phyloP scores from a whole-genome alignment of 257 asterid species.

The Phtheirospermum japonicum region DNA sequence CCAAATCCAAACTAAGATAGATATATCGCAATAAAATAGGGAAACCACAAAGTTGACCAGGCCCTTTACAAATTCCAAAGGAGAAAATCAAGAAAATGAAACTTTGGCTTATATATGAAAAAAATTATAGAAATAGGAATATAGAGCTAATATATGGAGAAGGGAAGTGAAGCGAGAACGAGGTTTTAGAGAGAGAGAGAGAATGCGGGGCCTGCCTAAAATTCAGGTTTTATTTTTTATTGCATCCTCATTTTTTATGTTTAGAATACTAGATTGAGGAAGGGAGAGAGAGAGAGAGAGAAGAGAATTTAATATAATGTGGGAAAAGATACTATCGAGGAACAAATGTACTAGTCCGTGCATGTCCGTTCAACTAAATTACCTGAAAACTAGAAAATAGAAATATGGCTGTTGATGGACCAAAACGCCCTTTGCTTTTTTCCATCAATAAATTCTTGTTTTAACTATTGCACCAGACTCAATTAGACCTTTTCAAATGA shows the following conservation, averaged over 20 bases:
- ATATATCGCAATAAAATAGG: constrained; percentile 28
- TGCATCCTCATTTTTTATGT: too few species aligned
- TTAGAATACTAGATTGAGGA: constrained; percentile 18
- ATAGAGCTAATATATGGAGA: too few species aligned
- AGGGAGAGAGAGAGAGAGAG: too few species aligned
- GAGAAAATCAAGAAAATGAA: too few species aligned
- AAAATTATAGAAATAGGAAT: too few species aligned
- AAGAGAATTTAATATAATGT: neutral
- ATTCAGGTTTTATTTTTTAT: constrained; percentile 24
- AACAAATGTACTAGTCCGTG: constrained; percentile 63
- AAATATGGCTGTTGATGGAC: neutral
- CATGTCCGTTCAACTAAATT: constrained; percentile 50
- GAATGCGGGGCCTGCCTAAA: constrained; percentile 40
- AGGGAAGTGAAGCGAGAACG: constrained; percentile 24
- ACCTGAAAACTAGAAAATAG: constrained; percentile 32
- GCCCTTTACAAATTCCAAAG: too few species aligned
- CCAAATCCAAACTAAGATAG: constrained; percentile 13
- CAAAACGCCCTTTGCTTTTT: constrained; percentile 26
- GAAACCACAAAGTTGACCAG: constrained; percentile 41
- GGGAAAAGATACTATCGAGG: constrained; percentile 26
- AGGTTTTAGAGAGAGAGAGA: constrained; percentile 27
- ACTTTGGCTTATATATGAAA: too few species aligned
- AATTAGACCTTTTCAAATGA: too few species aligned
- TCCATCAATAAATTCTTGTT: neutral
- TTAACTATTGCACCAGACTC: too few species aligned